A percentile compares a stretch with the other conserved stretches of the same genome.
Evolutionary conservation across 139 green algal genomes (phyloP).

Genomic region (Tetradesmus obliquus): DNA sequence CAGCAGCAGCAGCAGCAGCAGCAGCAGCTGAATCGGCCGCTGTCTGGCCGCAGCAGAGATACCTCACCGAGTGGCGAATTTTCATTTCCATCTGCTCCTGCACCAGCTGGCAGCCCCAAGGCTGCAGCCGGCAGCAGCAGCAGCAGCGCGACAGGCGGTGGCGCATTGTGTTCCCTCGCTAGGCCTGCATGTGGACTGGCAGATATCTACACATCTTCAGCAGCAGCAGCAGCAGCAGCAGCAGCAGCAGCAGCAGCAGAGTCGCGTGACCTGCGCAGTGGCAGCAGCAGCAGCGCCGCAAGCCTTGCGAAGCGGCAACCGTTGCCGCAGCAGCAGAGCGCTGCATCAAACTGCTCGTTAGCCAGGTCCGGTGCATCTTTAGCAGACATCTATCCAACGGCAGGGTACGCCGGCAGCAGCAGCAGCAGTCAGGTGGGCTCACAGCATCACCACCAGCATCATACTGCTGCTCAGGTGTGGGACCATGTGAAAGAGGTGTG

Average conservation of each 20-base stretch:
- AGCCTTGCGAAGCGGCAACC: not conserved
- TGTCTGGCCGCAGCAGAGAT: not conserved
- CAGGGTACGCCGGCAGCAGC: not conserved
- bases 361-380: not conserved
- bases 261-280: not conserved
- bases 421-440: not conserved
- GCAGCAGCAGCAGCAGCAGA: not conserved
- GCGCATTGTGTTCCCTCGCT: not conserved
- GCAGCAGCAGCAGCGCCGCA: not conserved
- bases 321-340: not conserved
- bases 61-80: not conserved
- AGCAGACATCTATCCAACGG: not conserved
- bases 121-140: not conserved
- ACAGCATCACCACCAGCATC: not conserved
- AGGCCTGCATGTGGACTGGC: not conserved
- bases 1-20: not conserved
- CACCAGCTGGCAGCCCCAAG: not conserved
- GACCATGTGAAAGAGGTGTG: conserved; percentile 7
- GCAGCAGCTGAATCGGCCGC: not conserved
- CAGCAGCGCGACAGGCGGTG: not conserved
- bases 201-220: conserved; percentile 2
- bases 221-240: not conserved
- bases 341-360: not conserved
- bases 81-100: not conserved
- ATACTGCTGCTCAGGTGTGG: conserved; percentile 1